Evolutionary conservation across 495 filamentous ascomycete species (phyloP).

Genomic region (Annulohypoxylon maeteangense): DNA sequence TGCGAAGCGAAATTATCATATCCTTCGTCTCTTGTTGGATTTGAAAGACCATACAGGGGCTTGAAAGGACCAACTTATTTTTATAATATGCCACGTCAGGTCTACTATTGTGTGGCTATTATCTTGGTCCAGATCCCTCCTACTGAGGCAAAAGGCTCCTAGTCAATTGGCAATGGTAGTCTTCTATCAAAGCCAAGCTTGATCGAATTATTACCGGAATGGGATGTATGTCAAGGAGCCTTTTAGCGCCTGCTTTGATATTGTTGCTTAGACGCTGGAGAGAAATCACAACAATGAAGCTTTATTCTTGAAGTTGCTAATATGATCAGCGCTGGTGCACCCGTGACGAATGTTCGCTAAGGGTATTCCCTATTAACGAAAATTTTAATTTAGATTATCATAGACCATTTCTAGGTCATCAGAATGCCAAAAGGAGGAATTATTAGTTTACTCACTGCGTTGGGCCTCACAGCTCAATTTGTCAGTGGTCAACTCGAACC

Average conservation of each 20-base stretch:
- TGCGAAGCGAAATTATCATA: slow-evolving; percentile 20
- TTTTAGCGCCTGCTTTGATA: slow-evolving; percentile 45
- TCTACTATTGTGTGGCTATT: slow-evolving; percentile 15
- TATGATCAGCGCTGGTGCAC: slow-evolving; percentile 28
- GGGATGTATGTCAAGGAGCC: slow-evolving; percentile 29
- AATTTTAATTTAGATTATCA: slow-evolving; percentile 23
- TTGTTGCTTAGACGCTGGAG: slow-evolving; percentile 30
- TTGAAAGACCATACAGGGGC: slow-evolving; percentile 7
- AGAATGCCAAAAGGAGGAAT: slow-evolving; percentile 43
- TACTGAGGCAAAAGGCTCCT: slow-evolving; percentile 17
- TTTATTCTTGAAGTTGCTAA: slow-evolving; percentile 43
- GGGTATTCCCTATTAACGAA: slow-evolving; percentile 19
- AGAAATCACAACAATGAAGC: slow-evolving; percentile 42
- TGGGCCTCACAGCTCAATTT: slow-evolving; percentile 40
- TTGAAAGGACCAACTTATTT: slow-evolving; percentile 18
- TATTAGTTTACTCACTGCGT: slow-evolving; percentile 37
- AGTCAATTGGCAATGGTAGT: slow-evolving; percentile 10
- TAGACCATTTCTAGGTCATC: slow-evolving; percentile 24
- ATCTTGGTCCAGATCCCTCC: background rate
- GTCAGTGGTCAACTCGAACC: slow-evolving; percentile 45
- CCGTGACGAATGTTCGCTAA: background rate
- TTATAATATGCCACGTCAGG: background rate
- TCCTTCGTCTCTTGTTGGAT: background rate
- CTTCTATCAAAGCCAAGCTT: background rate
- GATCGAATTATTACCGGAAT: slow-evolving; percentile 33